phyloP scores from a whole-genome alignment of 2,329 filamentous ascomycete genomes.

The Ophiostoma pallidulum region DNA sequence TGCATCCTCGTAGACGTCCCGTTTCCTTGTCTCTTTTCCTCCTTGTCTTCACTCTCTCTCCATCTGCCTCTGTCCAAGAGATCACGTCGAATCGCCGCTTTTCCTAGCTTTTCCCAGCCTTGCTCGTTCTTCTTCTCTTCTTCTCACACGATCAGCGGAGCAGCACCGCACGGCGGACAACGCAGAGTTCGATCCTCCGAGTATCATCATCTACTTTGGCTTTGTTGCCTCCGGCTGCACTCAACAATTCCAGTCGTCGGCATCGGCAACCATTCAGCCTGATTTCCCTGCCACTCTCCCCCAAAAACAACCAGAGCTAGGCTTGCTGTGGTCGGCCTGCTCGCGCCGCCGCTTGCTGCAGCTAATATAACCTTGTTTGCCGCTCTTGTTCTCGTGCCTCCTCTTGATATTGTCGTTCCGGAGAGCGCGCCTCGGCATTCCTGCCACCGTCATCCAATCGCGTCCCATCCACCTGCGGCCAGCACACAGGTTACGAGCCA shows the following conservation, averaged over 20 bases:
- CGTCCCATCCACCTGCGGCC: not conserved
- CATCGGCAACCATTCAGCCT: slow-evolving; percentile 2
- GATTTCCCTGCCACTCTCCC: not conserved
- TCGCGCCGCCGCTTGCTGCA: not conserved
- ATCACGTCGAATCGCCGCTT: too few species aligned
- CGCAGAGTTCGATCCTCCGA: too few species aligned
- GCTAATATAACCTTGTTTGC: slow-evolving; percentile 1
- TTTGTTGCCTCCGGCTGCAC: too few species aligned
- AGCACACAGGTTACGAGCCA: not conserved
- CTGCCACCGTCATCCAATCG: not conserved
- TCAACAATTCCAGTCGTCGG: not conserved
- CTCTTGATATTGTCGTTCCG: not conserved
- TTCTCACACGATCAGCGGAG: too few species aligned
- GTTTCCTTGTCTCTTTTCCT: not conserved
- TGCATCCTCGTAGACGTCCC: too few species aligned
- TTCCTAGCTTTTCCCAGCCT: too few species aligned
- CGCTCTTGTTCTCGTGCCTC: not conserved
- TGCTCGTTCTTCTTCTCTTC: not conserved
- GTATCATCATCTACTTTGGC: too few species aligned
- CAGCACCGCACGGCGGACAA: too few species aligned
- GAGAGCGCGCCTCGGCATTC: slow-evolving; percentile 2
- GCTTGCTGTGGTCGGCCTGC: not conserved
- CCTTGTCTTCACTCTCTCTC: not conserved
- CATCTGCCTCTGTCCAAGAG: not conserved
- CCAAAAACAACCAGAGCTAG: too few species aligned